phyloP scores from a whole-genome alignment of 148 eudicot species.

The Cornus suecica region DNA sequence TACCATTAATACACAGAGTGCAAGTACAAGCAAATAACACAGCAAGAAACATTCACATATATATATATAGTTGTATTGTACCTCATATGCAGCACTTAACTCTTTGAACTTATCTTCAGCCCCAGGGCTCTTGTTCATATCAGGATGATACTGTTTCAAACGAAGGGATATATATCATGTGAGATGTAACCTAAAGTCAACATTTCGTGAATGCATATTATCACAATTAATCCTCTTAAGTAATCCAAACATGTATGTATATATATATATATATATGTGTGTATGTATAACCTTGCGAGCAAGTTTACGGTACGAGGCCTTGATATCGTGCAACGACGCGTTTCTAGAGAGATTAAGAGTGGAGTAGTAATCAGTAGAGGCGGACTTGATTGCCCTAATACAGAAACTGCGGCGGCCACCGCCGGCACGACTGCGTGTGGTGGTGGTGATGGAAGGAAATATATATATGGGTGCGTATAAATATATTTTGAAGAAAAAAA shows the following conservation, averaged over 20 bases:
- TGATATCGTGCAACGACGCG: conserved; percentile 69
- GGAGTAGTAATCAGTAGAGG: conserved; percentile 51
- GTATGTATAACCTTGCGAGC: conserved; percentile 66
- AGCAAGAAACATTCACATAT: no score
- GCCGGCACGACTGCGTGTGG: neutral
- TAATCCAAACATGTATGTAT: no score
- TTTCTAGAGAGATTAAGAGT: conserved; percentile 53
- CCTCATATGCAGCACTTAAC: conserved; percentile 96
- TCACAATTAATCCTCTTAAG: neutral
- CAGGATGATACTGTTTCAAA: conserved; percentile 82
- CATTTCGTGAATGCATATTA: neutral
- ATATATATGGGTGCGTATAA: no score
- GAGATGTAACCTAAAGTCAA: neutral
- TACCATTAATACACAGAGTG: neutral
- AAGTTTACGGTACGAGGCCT: conserved; percentile 68
- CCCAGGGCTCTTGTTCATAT: conserved; percentile 66
- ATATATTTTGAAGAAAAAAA: no score
- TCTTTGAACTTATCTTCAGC: conserved; percentile 94
- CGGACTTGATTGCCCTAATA: conserved; percentile 9
- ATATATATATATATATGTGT: no score
- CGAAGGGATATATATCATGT: neutral
- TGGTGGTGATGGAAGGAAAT: neutral
- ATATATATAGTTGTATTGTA: no score
- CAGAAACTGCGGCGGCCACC: conserved; percentile 6
- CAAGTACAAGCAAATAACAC: neutral